Evolutionary conservation across 2,329 filamentous ascomycete species (phyloP), one percentile per base, ranked within the genome.

Genomic region (Thermothelomyces thermophilus): DNA sequence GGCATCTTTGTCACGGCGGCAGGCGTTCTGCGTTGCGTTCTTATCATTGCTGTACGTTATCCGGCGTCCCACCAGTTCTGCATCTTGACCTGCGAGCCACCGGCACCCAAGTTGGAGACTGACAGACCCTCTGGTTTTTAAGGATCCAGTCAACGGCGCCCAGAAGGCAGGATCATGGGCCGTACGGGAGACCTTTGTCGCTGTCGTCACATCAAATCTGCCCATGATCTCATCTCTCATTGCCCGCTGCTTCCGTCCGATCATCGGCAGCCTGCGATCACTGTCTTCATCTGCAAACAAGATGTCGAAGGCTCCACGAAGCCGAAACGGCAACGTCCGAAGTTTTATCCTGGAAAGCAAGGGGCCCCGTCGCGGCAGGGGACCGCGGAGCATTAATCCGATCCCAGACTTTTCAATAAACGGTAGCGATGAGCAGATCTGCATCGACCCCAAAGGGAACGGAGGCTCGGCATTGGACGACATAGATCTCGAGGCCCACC

Each of bases 1-100:
- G 78, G 75, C 5, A 58, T 74, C 11, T 79, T 82, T 56, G 73
- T 80, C 41, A 79, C 77, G 56, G 69, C 74, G 35, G 73, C 73
- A 17, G 75, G 73, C 3, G 72, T 80, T 48, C 63, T 82, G 8
- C 75, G 78, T 36, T 76, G 73, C 46, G 69, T 76, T 4, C 62
- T 76, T 6, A 77, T 80, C 41, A 50, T 77, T 24, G 71, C 59
- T 1, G 62, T 64, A 55, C 41, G 26, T 34, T 2, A n/a, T 6
- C 35, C 19, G 10, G n/a, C 26, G 2, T 26, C 35, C 20, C 36
- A 1, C 26, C 11, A 11, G n/a, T n/a, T 30, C 40, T 16, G 30
- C 36, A 14, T n/a, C 14, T 17, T 16, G 11, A 34, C 5, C 4
- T 14, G 11, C 13, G 31, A 5, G 13, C 4, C n/a, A 14, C 31